A percentile compares a stretch with the other conserved stretches of the same genome.
These are phyloP conservation scores for Tolypocladium nubicola DNA, from an alignment of 2,329 filamentous ascomycete species.

Conservation along the genomic window DNA sequence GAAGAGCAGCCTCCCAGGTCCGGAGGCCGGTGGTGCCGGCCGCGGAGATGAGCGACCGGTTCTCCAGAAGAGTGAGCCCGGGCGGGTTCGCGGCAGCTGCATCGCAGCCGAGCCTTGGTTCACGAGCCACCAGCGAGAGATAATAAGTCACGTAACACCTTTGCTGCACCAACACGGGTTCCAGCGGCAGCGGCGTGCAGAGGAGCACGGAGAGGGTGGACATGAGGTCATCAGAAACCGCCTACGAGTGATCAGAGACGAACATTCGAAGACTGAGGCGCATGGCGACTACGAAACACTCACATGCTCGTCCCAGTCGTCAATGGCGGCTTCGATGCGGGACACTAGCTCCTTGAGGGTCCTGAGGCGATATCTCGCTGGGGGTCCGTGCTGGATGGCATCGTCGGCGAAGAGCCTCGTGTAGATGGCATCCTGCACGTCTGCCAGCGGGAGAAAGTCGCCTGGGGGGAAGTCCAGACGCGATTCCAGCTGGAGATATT, in stretches of 20 bases:
- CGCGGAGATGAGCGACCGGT: slow-evolving; percentile 56
- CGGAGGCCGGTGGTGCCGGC: slow-evolving; percentile 65
- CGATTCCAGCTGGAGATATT: slow-evolving; percentile 69
- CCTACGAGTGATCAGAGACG: slow-evolving; percentile 41
- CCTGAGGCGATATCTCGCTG: slow-evolving; percentile 57
- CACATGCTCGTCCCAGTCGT: slow-evolving; percentile 83
- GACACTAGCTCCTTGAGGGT: slow-evolving; percentile 64
- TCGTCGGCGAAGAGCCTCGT: slow-evolving; percentile 53
- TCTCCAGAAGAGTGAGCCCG: slow-evolving; percentile 56
- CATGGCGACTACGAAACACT: slow-evolving; percentile 22
- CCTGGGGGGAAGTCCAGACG: slow-evolving; percentile 53
- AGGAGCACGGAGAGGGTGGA: slow-evolving; percentile 55
- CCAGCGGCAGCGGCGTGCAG: slow-evolving; percentile 49
- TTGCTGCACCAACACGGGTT: slow-evolving; percentile 55
- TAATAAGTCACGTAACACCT: slow-evolving; percentile 68
- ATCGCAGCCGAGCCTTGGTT: slow-evolving; percentile 9
- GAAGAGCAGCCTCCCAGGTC: slow-evolving; percentile 73
- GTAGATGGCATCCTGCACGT: slow-evolving; percentile 58
- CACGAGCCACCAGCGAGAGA: slow-evolving; percentile 22
- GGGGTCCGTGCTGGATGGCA: slow-evolving; percentile 46
- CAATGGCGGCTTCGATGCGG: slow-evolving; percentile 62
- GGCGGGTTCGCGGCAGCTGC: neutral
- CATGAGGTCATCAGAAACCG: slow-evolving; percentile 75
- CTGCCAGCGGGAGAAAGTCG: slow-evolving; percentile 44
- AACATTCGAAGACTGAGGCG: neutral